Base-by-base conservation (phyloP, 73 alveolate genomes). In the Blepharisma stoltei region DNA sequence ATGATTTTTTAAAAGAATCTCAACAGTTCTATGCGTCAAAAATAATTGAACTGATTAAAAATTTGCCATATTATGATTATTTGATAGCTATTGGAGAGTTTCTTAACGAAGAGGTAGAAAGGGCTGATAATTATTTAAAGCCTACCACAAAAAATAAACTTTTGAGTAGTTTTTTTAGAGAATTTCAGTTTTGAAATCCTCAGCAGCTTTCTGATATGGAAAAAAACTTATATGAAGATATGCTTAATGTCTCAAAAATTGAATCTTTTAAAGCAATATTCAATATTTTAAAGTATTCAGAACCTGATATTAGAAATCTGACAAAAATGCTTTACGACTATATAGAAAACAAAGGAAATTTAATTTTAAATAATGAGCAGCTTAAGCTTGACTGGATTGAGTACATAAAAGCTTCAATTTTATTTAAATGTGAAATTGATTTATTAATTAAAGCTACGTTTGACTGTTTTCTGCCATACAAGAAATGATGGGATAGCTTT, bases 361-460 rank as follows among this genome's bases (percentile, higher is more conserved):
- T 46, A 41, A 83, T 93, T 37, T 90, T 79, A 76, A 60, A 84
- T 41, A 89, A 93, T 65, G 90, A 85, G 67, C 91, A 84, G 43
- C 55, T 87, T 27, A 81, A 76, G 25, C 86, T 87, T 54, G 96
- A 93, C 71, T 93, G 97, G 4, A 83, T 84, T 54, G 85, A 87
- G 80, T 93, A 90, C 67, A 90, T 94, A 21, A 78, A 87, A n/a
- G 86, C 84, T 67, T 75, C 90, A 60, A 86, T 93, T 4, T 84
- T 73, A 50, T 75, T 93, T 48, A 88, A 93, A 88, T 78, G 82
- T 67, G 97, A 93, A 77, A 93, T 93, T 93, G 95, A 90, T 71
- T 85, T 81, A 54, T 68, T 93, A 84, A 93, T 93, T 6, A 78
- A 55, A 43, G 55, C 81, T 25, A 80, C 93, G 48, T 93, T 93